Conservation (phyloP, 2,329 filamentous ascomycete genomes). For the Coniochaeta hoffmannii region DNA sequence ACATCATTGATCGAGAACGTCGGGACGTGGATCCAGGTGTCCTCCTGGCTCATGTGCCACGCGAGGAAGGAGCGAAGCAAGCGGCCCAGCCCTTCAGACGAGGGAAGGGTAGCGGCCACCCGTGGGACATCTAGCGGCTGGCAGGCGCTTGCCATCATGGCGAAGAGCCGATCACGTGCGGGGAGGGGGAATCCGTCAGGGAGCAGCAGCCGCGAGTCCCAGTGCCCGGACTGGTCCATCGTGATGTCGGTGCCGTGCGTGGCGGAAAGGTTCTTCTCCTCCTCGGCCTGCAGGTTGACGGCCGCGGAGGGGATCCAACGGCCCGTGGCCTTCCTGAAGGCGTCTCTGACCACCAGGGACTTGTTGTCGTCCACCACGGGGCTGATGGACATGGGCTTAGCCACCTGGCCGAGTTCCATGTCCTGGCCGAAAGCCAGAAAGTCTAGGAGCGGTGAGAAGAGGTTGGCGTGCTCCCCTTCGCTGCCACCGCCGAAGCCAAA, state of each 20-base stretch:
- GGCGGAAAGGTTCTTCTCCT: constrained; percentile 2
- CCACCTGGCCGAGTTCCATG: too few relatives aligned
- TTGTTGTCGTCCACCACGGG: not conserved
- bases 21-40: constrained; percentile 1
- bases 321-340: constrained; percentile 1
- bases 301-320: not conserved
- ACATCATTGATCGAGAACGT: not conserved
- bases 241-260: constrained; percentile 2
- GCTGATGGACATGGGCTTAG: not conserved
- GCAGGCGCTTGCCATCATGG: constrained; percentile 1
- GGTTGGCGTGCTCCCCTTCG: not conserved
- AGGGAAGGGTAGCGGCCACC: not conserved
- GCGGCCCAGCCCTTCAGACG: not conserved
- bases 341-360: not conserved
- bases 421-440: not conserved
- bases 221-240: not conserved
- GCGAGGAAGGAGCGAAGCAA: not conserved
- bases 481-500: not conserved
- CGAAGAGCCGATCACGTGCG: not conserved
- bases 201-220: not conserved
- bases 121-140: not conserved
- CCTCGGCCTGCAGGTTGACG: not conserved
- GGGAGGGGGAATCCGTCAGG: not conserved
- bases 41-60: constrained; percentile 2
- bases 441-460: not conserved